Evolutionary conservation across 176 grass and related monocot genomes (phyloP).

Genomic region (Hyparrhenia diplandra): DNA sequence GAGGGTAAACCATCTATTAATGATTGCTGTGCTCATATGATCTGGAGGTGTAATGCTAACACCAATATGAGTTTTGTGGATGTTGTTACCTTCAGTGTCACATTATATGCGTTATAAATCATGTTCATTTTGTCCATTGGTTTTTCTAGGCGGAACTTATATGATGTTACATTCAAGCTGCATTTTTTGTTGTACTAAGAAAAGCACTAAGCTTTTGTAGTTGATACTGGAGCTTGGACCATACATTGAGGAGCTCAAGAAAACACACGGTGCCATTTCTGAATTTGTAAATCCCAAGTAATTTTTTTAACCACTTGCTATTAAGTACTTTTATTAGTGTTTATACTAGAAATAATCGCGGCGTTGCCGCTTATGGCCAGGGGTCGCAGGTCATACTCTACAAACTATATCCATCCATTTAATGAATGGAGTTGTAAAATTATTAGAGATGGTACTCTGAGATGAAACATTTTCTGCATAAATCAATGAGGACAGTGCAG

Average conservation of each 20-base stretch:
- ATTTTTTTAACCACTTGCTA: constrained; percentile 12
- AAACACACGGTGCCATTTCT: constrained; percentile 81
- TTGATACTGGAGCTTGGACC: constrained; percentile 89
- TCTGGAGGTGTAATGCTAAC: not conserved
- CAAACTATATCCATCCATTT: too few relatives aligned
- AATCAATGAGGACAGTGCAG: too few relatives aligned
- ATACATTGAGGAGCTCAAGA: constrained; percentile 88
- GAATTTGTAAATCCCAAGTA: constrained; percentile 99
- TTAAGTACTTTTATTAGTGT: not conserved
- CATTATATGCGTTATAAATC: not conserved
- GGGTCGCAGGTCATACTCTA: too few relatives aligned
- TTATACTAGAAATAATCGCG: too few relatives aligned
- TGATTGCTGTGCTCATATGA: not conserved
- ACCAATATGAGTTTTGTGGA: not conserved
- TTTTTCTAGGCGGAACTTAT: not conserved
- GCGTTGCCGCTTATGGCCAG: too few relatives aligned
- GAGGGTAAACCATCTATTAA: not conserved
- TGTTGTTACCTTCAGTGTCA: not conserved
- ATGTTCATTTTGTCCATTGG: not conserved
- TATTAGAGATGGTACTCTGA: too few relatives aligned
- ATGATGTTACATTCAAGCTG: not conserved
- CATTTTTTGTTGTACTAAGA: not conserved
- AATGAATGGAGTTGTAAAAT: too few relatives aligned
- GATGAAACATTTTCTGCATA: too few relatives aligned
- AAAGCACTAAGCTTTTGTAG: constrained; percentile 39